Conservation (phyloP, 2,329 filamentous ascomycete species). For the Ceratocystis cubensis region DNA sequence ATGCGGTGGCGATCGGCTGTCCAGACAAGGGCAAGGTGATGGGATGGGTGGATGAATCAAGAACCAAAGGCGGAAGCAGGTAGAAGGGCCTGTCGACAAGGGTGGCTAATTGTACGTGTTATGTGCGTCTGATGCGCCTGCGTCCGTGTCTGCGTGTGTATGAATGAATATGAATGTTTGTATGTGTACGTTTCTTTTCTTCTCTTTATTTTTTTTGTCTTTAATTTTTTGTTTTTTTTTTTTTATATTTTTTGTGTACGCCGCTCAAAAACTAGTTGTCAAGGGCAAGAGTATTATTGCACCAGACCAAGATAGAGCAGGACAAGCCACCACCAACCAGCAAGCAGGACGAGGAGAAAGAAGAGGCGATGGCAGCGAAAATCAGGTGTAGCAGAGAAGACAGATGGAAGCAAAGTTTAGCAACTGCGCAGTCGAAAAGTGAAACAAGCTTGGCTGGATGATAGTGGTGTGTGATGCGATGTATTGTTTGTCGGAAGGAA, state of each 20-base stretch:
- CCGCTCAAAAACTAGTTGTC: background rate
- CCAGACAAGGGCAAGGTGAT: background rate
- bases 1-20: constrained; percentile 6
- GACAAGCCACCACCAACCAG: background rate
- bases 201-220: background rate
- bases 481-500: constrained; percentile 9
- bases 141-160: background rate
- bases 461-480: background rate
- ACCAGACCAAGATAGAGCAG: background rate
- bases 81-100: background rate
- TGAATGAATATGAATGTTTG: background rate
- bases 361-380: background rate
- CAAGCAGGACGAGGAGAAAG: background rate
- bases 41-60: background rate
- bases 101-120: background rate
- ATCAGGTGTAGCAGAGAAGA: background rate
- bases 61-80: background rate
- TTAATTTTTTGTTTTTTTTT: background rate
- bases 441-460: background rate
- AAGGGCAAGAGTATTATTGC: background rate
- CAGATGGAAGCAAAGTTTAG: background rate
- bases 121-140: background rate
- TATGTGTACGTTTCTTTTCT: background rate
- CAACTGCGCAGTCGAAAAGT: background rate
- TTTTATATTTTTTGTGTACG: background rate